A percentile compares a stretch with the other conserved stretches of the same genome.
Conservation (phyloP, 1,284 basidiomycete genomes). For the Sanghuangporus weigelae region DNA sequence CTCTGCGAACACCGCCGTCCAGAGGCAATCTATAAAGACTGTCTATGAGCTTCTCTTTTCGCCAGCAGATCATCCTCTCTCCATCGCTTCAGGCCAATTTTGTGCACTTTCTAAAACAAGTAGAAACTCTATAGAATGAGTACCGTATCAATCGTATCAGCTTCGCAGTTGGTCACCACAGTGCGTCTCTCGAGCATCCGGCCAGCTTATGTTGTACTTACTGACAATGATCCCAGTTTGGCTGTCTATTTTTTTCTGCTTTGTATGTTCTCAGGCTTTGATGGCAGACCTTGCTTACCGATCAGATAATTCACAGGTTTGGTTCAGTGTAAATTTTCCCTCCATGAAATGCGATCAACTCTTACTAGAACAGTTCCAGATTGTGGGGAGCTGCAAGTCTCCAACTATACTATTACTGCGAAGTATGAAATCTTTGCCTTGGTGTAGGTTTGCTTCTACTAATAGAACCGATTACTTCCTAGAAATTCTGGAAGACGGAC, state of each 20-base stretch:
- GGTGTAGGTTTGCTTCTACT: not conserved
- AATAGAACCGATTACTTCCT: not conserved
- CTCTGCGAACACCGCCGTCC: too few relatives aligned
- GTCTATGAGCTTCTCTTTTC: too few relatives aligned
- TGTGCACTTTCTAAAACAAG: not conserved
- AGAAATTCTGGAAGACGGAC: not conserved
- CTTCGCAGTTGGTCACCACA: not conserved
- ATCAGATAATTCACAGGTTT: not conserved
- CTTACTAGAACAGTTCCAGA: not conserved
- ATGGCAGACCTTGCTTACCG: not conserved
- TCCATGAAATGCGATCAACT: not conserved
- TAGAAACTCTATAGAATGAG: not conserved
- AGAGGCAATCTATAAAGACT: too few relatives aligned
- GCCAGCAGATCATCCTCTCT: too few relatives aligned
- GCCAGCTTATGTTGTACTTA: not conserved
- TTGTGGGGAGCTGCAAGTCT: constrained; percentile 9
- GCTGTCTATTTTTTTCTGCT: not conserved
- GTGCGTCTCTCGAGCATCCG: not conserved
- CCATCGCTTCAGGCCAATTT: too few relatives aligned
- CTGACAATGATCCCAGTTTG: not conserved
- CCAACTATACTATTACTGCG: constrained; percentile 9
- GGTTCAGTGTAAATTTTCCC: not conserved
- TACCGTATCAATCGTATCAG: not conserved
- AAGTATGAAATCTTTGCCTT: not conserved
- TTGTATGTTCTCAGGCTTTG: not conserved